Conservation (phyloP, 768 basidiomycete species). For the Kwoniella dejecticola region DNA sequence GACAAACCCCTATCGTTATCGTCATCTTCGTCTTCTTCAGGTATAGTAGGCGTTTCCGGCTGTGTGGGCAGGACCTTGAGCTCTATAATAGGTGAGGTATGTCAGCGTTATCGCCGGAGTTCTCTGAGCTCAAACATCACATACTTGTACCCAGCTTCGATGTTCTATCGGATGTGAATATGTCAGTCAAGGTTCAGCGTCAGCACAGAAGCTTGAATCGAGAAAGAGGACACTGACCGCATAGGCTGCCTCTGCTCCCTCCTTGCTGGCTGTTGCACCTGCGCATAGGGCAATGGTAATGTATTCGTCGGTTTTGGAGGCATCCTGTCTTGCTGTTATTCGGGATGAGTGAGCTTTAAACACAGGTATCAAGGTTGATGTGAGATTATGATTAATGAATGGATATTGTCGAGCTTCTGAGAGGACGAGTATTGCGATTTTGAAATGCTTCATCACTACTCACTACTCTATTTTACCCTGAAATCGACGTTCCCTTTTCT, state of each 20-base stretch:
- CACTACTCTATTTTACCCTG: too few species aligned
- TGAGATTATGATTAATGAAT: too few species aligned
- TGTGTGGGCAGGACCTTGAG: slow-evolving; percentile 55
- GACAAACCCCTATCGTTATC: slow-evolving; percentile 25
- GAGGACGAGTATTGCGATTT: too few species aligned
- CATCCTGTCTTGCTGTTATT: slow-evolving; percentile 20
- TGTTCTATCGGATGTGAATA: slow-evolving; percentile 33
- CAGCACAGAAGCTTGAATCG: background rate
- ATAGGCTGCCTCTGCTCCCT: slow-evolving; percentile 53
- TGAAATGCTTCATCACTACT: too few species aligned
- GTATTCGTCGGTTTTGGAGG: slow-evolving; percentile 31
- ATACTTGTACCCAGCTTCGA: slow-evolving; percentile 53
- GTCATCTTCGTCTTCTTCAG: slow-evolving; percentile 53
- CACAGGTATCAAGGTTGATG: too few species aligned
- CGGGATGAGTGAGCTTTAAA: too few species aligned
- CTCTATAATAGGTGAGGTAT: slow-evolving; percentile 26
- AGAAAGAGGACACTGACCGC: slow-evolving; percentile 38
- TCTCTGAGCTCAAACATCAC: slow-evolving; percentile 5
- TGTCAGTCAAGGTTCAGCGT: slow-evolving; percentile 1
- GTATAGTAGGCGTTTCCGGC: slow-evolving; percentile 42
- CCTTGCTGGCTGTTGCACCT: slow-evolving; percentile 36
- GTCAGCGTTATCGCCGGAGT: background rate
- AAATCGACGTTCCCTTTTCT: too few species aligned
- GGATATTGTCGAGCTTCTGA: too few species aligned
- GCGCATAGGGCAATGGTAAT: slow-evolving; percentile 53